Percentiles rank a stretch among this genome's conserved stretches.
Evolutionary conservation across 306 rosid genomes (phyloP).

Genomic region (Acacia melanoxylon): DNA sequence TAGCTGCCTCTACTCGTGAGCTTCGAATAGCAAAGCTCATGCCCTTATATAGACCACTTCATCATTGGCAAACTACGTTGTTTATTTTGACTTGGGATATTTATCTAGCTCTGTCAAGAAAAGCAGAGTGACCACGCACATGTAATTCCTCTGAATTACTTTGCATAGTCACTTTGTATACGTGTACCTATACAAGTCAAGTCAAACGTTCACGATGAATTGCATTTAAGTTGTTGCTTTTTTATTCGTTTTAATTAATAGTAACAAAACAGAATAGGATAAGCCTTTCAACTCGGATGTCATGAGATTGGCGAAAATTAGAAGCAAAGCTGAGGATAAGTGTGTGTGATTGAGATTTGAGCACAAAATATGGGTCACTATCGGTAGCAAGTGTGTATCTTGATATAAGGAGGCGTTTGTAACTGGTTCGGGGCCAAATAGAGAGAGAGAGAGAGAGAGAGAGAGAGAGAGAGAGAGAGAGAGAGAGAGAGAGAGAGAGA

Average conservation of each 20-base stretch:
- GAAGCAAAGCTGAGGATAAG: background rate
- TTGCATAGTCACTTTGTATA: background rate
- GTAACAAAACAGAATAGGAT: background rate
- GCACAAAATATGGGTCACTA: too few relatives aligned
- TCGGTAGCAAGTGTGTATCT: too few relatives aligned
- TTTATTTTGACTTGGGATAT: background rate
- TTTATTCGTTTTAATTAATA: background rate
- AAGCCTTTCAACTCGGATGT: background rate
- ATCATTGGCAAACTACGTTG: background rate
- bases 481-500: too few relatives aligned
- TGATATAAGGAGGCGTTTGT: background rate
- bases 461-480: too few relatives aligned
- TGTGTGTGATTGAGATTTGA: background rate
- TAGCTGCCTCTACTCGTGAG: background rate
- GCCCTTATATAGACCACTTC: constrained; percentile 14
- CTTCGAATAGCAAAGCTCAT: background rate
- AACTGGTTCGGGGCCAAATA: too few relatives aligned
- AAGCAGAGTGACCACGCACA: background rate
- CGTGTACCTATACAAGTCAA: background rate
- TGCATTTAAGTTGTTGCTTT: background rate
- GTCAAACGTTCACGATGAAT: background rate
- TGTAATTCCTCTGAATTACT: background rate
- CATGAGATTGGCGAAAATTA: background rate
- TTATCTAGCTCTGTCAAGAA: background rate
- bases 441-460: too few relatives aligned